A percentile compares a stretch with the other conserved stretches of the same genome.
Evolutionary conservation across 2,329 filamentous ascomycete species (phyloP).

Genomic region (Fusarium pseudoanthophilum): DNA sequence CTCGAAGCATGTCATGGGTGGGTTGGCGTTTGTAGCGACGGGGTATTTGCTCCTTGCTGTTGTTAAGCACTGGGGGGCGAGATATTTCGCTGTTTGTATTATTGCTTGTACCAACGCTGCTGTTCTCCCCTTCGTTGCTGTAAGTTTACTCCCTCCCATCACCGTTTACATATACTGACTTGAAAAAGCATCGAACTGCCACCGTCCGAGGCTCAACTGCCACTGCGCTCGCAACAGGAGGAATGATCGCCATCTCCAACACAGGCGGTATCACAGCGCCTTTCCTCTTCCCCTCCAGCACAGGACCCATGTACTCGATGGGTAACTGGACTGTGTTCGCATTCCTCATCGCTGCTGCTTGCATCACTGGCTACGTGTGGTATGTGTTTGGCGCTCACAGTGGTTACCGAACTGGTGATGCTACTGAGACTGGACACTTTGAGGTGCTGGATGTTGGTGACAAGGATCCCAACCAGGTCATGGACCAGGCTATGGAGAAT

Average conservation of each 20-base stretch:
- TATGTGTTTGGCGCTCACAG: constrained; percentile 48
- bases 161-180: rapidly evolving
- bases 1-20: constrained; percentile 47
- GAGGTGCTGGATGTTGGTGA: constrained; percentile 37
- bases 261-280: constrained; percentile 49
- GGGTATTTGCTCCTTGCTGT: constrained; percentile 48
- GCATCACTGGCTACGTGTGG: constrained; percentile 46
- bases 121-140: constrained; percentile 48
- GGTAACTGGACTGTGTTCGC: constrained; percentile 50
- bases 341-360: constrained; percentile 43
- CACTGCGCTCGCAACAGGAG: constrained; percentile 48
- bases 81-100: constrained; percentile 48
- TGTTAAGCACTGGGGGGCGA: constrained; percentile 44
- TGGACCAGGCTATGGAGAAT: constrained; percentile 27
- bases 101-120: constrained; percentile 50
- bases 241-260: constrained; percentile 51
- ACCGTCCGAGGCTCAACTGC: constrained; percentile 48
- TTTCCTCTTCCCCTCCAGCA: constrained; percentile 48
- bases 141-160: constrained; percentile 21
- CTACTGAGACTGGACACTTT: constrained; percentile 22
- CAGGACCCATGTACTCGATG: constrained; percentile 48
- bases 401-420: constrained; percentile 45
- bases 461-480: constrained; percentile 32
- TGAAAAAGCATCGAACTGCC: constrained; percentile 46
- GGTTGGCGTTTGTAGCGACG: constrained; percentile 42